Evolutionary conservation across 371 early-diverging fungal genomes (phyloP).

Genomic region (Basidiobolus meristosporus): DNA sequence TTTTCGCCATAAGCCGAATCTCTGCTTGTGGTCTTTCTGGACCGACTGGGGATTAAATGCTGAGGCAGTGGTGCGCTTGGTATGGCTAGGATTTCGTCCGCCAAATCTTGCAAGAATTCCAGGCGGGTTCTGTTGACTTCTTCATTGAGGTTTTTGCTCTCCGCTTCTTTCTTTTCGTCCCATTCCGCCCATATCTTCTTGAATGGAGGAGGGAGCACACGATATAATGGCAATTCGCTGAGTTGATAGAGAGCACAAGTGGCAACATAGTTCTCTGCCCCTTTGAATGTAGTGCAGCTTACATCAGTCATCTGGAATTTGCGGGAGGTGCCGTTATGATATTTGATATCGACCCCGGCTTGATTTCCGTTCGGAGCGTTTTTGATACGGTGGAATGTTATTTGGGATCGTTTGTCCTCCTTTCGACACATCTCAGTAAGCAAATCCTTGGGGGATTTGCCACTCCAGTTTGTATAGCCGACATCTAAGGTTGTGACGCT

Average conservation of each 20-base stretch:
- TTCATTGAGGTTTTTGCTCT: conserved; percentile 6
- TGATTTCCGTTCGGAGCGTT: conserved; percentile 3
- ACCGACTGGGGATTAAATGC: not conserved
- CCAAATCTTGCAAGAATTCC: conserved; percentile 7
- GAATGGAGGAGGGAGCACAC: conserved; percentile 31
- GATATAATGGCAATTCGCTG: conserved; percentile 22
- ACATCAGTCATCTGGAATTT: conserved; percentile 12
- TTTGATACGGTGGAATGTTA: conserved; percentile 7
- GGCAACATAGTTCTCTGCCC: conserved; percentile 37
- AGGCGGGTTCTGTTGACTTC: conserved; percentile 11
- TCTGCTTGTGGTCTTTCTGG: not conserved
- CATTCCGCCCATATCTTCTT: conserved; percentile 45
- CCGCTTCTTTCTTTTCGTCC: conserved; percentile 18
- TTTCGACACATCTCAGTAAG: conserved; percentile 13
- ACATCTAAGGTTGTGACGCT: conserved; percentile 3
- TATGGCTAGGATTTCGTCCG: conserved; percentile 5
- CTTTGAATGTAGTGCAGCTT: conserved; percentile 11
- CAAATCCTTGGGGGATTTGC: conserved; percentile 17
- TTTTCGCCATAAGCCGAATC: not conserved
- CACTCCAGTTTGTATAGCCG: conserved; percentile 16
- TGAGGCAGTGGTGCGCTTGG: not conserved
- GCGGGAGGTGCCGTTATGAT: conserved; percentile 6
- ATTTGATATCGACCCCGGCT: conserved; percentile 9
- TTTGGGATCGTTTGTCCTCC: conserved; percentile 9
- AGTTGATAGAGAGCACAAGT: conserved; percentile 26